Conservation (phyloP, 2,329 filamentous ascomycete species). For the Cordyceps sp. region DNA sequence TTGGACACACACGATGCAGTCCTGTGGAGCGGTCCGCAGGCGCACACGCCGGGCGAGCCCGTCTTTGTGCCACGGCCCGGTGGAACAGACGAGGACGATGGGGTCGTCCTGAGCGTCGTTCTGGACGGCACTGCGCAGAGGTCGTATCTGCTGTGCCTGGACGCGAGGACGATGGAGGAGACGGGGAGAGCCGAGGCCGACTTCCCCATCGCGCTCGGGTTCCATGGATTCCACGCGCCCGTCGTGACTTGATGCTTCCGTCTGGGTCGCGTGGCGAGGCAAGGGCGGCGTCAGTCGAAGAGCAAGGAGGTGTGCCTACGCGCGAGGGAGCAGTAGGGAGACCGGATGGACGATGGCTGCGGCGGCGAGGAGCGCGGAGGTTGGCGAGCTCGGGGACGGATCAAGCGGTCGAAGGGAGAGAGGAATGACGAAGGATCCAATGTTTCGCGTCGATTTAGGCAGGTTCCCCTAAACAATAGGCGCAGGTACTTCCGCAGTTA, state of each 20-base stretch:
- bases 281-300: too few relatives aligned
- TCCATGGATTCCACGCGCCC: constrained; percentile 41
- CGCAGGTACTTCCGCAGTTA: too few relatives aligned
- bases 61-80: constrained; percentile 41
- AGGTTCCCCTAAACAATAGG: too few relatives aligned
- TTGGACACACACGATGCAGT: constrained; percentile 30
- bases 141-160: constrained; percentile 50
- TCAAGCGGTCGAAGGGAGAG: too few relatives aligned
- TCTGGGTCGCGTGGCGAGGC: too few relatives aligned
- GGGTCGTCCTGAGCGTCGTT: constrained; percentile 44
- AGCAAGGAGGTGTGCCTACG: not conserved
- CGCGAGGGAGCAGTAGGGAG: too few relatives aligned
- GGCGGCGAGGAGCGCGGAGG: too few relatives aligned
- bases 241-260: not conserved
- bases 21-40: constrained; percentile 38
- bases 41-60: constrained; percentile 52
- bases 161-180: constrained; percentile 46
- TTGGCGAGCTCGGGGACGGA: too few relatives aligned
- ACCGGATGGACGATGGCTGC: too few relatives aligned
- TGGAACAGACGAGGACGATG: constrained; percentile 40
- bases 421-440: too few relatives aligned
- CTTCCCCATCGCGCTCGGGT: constrained; percentile 44
- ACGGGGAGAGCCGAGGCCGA: constrained; percentile 45
- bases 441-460: too few relatives aligned
- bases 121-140: constrained; percentile 39